Percentiles rank a stretch among this genome's conserved stretches.
Conservation (phyloP, 768 basidiomycete genomes). For the Suillus luteus region DNA sequence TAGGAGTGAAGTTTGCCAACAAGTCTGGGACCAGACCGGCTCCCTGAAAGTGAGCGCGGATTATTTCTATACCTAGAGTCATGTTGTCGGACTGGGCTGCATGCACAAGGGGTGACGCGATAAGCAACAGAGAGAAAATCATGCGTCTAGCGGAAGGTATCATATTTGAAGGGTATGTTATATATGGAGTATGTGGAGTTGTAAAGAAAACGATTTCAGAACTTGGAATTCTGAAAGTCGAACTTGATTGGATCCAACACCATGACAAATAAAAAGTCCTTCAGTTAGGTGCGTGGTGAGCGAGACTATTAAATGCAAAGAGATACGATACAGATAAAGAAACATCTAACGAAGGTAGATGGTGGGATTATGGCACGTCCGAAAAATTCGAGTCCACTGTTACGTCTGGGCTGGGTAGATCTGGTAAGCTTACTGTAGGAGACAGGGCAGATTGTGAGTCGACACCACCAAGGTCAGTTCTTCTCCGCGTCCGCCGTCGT, state of each 20-base stretch:
- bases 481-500: constrained; percentile 31
- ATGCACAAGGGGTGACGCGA: constrained; percentile 10
- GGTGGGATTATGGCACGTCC: constrained; percentile 30
- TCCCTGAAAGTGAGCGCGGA: constrained; percentile 68
- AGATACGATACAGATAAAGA: constrained; percentile 33
- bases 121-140: constrained; percentile 25
- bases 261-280: constrained; percentile 8
- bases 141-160: constrained; percentile 11
- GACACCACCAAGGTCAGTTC: constrained; percentile 37
- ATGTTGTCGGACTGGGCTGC: constrained; percentile 47
- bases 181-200: not conserved
- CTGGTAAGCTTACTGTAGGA: constrained; percentile 26
- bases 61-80: constrained; percentile 51
- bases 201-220: not conserved
- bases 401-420: constrained; percentile 32
- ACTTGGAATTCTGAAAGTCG: constrained; percentile 4
- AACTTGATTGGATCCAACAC: constrained; percentile 4
- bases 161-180: constrained; percentile 6
- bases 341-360: constrained; percentile 24
- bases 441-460: constrained; percentile 33
- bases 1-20: constrained; percentile 60
- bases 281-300: constrained; percentile 11
- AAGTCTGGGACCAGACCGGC: constrained; percentile 64
- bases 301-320: constrained; percentile 9
- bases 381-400: constrained; percentile 28